These are phyloP conservation scores for Aspergillus sp. DNA, from an alignment of 2,329 filamentous ascomycete species.

Conservation along the genomic window DNA sequence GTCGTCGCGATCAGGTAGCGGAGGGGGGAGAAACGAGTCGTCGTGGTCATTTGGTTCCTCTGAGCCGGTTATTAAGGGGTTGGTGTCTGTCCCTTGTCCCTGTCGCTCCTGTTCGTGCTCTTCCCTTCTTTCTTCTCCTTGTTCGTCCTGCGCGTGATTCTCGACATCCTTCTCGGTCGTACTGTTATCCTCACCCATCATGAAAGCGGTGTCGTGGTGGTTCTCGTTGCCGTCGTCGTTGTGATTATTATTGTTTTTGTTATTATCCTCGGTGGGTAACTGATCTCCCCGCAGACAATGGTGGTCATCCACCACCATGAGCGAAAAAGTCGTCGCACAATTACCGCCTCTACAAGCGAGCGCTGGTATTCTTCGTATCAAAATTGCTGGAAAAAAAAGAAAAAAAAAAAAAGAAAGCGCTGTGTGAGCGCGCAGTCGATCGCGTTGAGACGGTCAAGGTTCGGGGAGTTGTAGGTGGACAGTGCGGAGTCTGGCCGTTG, in stretches of 20 bases:
- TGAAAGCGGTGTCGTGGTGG: neutral
- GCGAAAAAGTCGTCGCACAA: conserved; percentile 14
- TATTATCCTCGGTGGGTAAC: conserved; percentile 9
- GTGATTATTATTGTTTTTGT: conserved; percentile 16
- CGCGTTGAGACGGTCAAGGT: conserved; percentile 5
- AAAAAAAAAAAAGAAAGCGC: conserved; percentile 23
- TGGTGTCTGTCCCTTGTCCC: conserved; percentile 7
- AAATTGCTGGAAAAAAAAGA: conserved; percentile 30
- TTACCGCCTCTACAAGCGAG: conserved; percentile 24
- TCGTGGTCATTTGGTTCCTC: conserved; percentile 14
- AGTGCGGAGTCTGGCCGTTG: conserved; percentile 14
- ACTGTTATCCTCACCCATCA: neutral
- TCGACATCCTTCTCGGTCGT: conserved; percentile 4
- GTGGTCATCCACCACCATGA: conserved; percentile 23
- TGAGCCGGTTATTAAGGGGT: neutral
- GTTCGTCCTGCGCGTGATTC: conserved; percentile 12
- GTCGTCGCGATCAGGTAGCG: conserved; percentile 28
- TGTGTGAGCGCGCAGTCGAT: conserved; percentile 6
- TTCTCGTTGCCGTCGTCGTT: conserved; percentile 4
- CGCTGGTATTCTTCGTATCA: conserved; percentile 24
- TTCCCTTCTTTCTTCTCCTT: neutral
- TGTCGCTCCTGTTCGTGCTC: conserved; percentile 1
- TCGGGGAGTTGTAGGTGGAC: conserved; percentile 7
- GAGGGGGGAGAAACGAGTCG: conserved; percentile 22
- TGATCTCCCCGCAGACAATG: conserved; percentile 13